Evolutionary conservation across 768 basidiomycete genomes (phyloP).

Genomic region (Scleroderma citrinum): DNA sequence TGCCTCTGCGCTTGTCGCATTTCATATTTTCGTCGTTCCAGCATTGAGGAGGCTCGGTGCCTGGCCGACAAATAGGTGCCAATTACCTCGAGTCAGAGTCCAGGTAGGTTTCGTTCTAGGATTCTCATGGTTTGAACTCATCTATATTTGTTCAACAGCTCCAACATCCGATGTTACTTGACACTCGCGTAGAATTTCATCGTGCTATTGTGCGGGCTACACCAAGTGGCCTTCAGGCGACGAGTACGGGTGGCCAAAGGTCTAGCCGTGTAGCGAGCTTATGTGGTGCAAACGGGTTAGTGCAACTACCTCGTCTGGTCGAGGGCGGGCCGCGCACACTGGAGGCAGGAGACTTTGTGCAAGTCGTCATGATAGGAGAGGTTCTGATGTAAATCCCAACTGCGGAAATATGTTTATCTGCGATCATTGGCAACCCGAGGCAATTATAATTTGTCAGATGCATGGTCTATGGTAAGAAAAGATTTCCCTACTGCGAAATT

Average conservation of each 20-base stretch:
- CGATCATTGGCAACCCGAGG: no score
- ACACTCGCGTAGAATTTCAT: conserved; percentile 78
- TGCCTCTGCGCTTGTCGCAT: conserved; percentile 81
- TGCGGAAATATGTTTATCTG: not conserved
- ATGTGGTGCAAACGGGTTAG: conserved; percentile 74
- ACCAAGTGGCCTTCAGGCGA: conserved; percentile 49
- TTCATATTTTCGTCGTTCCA: conserved; percentile 79
- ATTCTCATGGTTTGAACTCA: not conserved
- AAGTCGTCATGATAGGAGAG: conserved; percentile 69
- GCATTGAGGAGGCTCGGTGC: conserved; percentile 70
- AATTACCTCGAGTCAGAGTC: conserved; percentile 58
- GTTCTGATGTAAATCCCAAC: conserved; percentile 29
- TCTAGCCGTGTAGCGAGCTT: conserved; percentile 79
- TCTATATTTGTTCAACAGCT: conserved; percentile 32
- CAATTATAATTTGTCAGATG: no score
- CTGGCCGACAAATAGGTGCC: conserved; percentile 46
- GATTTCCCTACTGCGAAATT: no score
- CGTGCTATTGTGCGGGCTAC: conserved; percentile 56
- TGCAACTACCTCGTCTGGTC: conserved; percentile 51
- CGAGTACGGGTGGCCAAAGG: conserved; percentile 82
- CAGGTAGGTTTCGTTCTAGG: conserved; percentile 39
- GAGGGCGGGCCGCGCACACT: conserved; percentile 33
- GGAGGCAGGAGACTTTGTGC: conserved; percentile 48
- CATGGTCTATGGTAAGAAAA: no score
- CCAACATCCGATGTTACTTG: conserved; percentile 56